Conservation (phyloP, 2,329 filamentous ascomycete genomes). For the Colletotrichum tropicale region DNA sequence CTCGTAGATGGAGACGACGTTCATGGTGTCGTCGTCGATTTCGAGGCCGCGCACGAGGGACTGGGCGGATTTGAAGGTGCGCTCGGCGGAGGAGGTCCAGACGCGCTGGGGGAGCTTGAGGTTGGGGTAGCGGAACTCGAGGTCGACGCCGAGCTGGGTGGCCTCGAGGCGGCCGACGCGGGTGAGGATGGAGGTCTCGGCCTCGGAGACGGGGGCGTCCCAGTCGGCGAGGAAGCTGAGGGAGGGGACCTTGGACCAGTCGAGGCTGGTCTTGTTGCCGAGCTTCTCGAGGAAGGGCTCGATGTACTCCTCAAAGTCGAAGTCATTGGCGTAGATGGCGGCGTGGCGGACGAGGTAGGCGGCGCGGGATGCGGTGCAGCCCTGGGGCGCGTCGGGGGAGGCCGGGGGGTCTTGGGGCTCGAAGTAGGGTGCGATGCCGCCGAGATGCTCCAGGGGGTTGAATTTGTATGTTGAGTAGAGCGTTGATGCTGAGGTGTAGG, state of each 20-base stretch:
- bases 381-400: slow-evolving; percentile 48
- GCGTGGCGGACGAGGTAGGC: slow-evolving; percentile 64
- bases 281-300: slow-evolving; percentile 63
- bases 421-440: slow-evolving; percentile 63
- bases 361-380: slow-evolving; percentile 54
- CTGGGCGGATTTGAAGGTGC: slow-evolving; percentile 62
- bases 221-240: slow-evolving; percentile 62
- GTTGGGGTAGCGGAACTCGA: slow-evolving; percentile 62
- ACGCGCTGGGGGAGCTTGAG: slow-evolving; percentile 58
- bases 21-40: slow-evolving; percentile 54
- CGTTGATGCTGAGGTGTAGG: slow-evolving; percentile 22
- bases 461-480: slow-evolving; percentile 54
- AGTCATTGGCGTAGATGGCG: slow-evolving; percentile 65
- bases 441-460: slow-evolving; percentile 58
- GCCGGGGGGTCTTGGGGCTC: slow-evolving; percentile 54
- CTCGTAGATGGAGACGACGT: slow-evolving; percentile 61
- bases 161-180: slow-evolving; percentile 66
- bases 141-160: slow-evolving; percentile 60
- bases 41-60: slow-evolving; percentile 63
- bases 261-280: slow-evolving; percentile 55
- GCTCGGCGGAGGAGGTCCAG: slow-evolving; percentile 68
- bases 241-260: slow-evolving; percentile 61
- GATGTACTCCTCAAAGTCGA: slow-evolving; percentile 62
- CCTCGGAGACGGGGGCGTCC: slow-evolving; percentile 59
- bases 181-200: slow-evolving; percentile 64